phyloP scores from a whole-genome alignment of 495 filamentous ascomycete genomes.

The Penicillium psychrofluorescens region DNA sequence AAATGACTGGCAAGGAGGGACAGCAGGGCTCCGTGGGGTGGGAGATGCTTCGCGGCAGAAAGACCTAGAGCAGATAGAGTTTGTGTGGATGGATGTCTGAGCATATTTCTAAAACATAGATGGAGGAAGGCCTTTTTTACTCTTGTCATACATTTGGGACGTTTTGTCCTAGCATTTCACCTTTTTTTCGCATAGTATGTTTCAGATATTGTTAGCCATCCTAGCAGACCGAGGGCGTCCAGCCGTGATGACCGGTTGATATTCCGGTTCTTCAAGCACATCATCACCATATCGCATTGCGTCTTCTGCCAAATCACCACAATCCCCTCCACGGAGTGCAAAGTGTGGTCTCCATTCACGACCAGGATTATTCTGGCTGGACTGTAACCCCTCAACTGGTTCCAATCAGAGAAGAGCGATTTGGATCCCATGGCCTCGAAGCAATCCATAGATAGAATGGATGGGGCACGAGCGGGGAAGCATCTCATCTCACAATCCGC shows the following conservation, averaged over 20 bases:
- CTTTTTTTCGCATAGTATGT: too few species aligned
- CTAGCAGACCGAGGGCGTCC: too few species aligned
- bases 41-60: slow-evolving; percentile 45
- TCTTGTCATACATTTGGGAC: too few species aligned
- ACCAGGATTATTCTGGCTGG: too few species aligned
- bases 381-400: slow-evolving; percentile 1
- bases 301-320: slow-evolving; percentile 4
- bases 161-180: too few species aligned
- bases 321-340: too few species aligned
- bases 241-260: background rate
- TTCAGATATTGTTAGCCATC: too few species aligned
- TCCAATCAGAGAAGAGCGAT: background rate
- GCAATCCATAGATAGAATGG: background rate
- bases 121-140: too few species aligned
- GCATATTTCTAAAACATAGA: too few species aligned
- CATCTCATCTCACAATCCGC: slow-evolving; percentile 6
- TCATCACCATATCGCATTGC: slow-evolving; percentile 12
- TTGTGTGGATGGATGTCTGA: too few species aligned
- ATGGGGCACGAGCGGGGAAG: slow-evolving; percentile 3
- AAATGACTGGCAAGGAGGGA: slow-evolving; percentile 55
- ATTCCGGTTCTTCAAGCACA: too few species aligned
- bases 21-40: slow-evolving; percentile 43
- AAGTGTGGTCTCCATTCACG: too few species aligned
- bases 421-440: background rate
- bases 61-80: slow-evolving; percentile 10